Evolutionary conservation across 208 protist species (phyloP).

Genomic region (Endotrypanum monterogeii): DNA sequence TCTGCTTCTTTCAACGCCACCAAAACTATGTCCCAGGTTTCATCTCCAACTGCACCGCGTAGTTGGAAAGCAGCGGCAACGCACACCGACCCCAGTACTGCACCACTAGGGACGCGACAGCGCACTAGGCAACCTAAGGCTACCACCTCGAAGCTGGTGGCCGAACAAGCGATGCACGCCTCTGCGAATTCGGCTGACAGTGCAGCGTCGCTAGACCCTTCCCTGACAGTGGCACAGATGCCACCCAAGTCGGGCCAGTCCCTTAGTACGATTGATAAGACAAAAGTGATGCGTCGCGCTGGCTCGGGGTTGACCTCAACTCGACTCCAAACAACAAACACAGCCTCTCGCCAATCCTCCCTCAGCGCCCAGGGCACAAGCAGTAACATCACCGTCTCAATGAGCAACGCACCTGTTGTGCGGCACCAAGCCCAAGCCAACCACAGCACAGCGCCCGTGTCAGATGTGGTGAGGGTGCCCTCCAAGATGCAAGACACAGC

Average conservation of each 20-base stretch:
- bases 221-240: background rate
- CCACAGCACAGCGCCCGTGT: background rate
- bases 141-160: background rate
- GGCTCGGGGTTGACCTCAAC: background rate
- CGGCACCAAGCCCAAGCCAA: background rate
- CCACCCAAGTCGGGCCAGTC: background rate
- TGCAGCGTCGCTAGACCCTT: background rate
- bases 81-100: background rate
- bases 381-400: conserved; percentile 9
- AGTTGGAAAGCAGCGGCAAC: background rate
- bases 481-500: conserved; percentile 19
- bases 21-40: background rate
- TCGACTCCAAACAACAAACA: background rate
- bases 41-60: conserved; percentile 2
- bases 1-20: background rate
- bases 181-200: background rate
- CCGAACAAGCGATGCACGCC: background rate
- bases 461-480: conserved; percentile 1
- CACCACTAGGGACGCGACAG: background rate
- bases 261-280: background rate
- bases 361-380: conserved; percentile 2
- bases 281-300: conserved; percentile 17
- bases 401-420: conserved; percentile 15
- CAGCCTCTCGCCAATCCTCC: conserved; percentile 11
- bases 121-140: background rate